Percentiles rank a stretch among this genome's conserved stretches.
These are phyloP conservation scores for Aspergillus floridensis DNA, from an alignment of 2,329 filamentous ascomycete species.

Conservation along the genomic window DNA sequence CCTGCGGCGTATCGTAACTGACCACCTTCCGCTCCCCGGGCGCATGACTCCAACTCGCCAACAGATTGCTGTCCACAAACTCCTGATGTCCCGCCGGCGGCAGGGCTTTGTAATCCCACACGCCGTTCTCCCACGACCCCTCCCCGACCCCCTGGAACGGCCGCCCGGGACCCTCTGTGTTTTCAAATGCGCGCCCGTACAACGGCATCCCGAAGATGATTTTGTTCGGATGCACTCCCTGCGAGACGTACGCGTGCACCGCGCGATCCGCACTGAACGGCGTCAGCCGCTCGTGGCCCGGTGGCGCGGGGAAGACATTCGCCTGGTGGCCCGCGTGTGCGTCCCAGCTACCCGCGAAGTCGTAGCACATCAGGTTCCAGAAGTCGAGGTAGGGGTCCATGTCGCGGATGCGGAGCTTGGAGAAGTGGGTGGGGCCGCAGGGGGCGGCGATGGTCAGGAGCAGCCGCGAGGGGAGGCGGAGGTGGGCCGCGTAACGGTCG, in stretches of 20 bases:
- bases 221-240: slow-evolving; percentile 65
- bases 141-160: slow-evolving; percentile 62
- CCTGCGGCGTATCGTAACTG: slow-evolving; percentile 69
- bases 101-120: slow-evolving; percentile 78
- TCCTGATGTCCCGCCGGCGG: neutral
- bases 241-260: slow-evolving; percentile 64
- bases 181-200: slow-evolving; percentile 81
- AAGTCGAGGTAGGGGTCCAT: slow-evolving; percentile 52
- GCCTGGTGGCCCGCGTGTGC: slow-evolving; percentile 69
- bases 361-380: slow-evolving; percentile 74
- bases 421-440: neutral
- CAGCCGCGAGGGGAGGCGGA: slow-evolving; percentile 35
- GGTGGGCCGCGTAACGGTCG: neutral
- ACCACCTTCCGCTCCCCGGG: slow-evolving; percentile 60
- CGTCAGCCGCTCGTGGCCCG: slow-evolving; percentile 59
- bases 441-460: slow-evolving; percentile 47
- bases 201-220: slow-evolving; percentile 88
- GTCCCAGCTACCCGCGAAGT: slow-evolving; percentile 82
- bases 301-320: slow-evolving; percentile 64
- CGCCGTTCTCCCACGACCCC: slow-evolving; percentile 79
- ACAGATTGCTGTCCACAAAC: slow-evolving; percentile 55
- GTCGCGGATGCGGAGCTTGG: slow-evolving; percentile 37
- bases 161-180: slow-evolving; percentile 70
- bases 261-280: slow-evolving; percentile 75
- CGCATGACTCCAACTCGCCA: slow-evolving; percentile 73